Conservation (phyloP, 139 green algal species). For the Chlamydomonas sp. region DNA sequence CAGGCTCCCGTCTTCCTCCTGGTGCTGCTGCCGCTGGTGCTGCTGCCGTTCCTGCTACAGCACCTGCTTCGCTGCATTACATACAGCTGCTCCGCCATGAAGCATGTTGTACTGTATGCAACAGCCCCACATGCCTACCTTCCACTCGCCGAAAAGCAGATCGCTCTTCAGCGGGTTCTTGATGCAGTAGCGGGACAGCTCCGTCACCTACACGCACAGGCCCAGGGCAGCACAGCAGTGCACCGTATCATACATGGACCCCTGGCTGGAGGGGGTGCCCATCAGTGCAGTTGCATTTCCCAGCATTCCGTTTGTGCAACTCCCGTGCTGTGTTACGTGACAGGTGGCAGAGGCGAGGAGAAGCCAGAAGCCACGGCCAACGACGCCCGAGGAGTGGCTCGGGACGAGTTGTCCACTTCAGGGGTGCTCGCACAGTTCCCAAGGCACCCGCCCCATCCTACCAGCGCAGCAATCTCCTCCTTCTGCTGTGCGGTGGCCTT, state of each 20-base stretch:
- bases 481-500: conserved; percentile 15
- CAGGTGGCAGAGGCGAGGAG: no score
- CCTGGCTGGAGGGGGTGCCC: neutral
- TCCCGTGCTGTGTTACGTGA: no score
- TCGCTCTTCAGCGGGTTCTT: conserved; percentile 54
- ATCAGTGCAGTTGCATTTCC: neutral
- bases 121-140: conserved; percentile 12
- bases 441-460: conserved; percentile 1
- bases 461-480: conserved; percentile 47
- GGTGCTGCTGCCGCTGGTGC: no score
- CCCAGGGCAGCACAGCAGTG: neutral
- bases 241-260: neutral
- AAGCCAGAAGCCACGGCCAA: neutral
- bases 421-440: neutral
- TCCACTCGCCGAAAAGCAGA: conserved; percentile 52
- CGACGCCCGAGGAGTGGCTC: neutral
- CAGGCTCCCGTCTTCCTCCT: no score
- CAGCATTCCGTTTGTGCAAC: neutral
- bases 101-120: no score
- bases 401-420: neutral
- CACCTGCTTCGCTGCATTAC: no score
- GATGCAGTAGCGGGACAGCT: conserved; percentile 44
- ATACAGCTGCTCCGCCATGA: no score
- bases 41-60: no score
- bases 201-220: conserved; percentile 32